phyloP scores from a whole-genome alignment of 805 yeast species.

The Yamadazyma sp. region DNA sequence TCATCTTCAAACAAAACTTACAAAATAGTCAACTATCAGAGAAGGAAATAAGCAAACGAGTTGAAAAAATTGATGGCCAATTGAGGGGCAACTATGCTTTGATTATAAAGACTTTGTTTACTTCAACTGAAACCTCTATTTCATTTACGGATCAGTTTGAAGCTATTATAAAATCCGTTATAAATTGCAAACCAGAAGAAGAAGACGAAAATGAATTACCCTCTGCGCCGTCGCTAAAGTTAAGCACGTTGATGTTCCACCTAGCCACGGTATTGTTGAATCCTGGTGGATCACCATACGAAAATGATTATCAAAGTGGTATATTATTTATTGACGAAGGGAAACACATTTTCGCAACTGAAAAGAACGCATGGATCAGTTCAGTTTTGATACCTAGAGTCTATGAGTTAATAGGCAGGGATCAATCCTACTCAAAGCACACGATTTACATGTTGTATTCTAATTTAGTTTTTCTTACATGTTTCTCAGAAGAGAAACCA shows the following conservation, averaged over 20 bases:
- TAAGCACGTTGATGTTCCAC: slow-evolving; percentile 21
- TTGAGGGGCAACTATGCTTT: slow-evolving; percentile 1
- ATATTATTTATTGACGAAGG: slow-evolving; percentile 19
- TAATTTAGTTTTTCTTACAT: slow-evolving; percentile 8
- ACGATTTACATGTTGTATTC: slow-evolving; percentile 1
- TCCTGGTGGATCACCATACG: slow-evolving; percentile 6
- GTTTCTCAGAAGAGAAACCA: slow-evolving; percentile 5
- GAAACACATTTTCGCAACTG: slow-evolving; percentile 20
- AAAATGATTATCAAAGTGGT: slow-evolving; percentile 20
- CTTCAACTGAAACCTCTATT: neutral
- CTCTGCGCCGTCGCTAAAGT: slow-evolving; percentile 16
- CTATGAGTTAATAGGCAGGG: neutral
- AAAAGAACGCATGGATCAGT: slow-evolving; percentile 34
- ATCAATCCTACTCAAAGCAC: neutral
- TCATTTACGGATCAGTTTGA: slow-evolving; percentile 15
- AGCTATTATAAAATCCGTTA: slow-evolving; percentile 9
- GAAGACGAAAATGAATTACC: slow-evolving; percentile 5
- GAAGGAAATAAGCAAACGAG: neutral
- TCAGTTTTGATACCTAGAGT: slow-evolving; percentile 12
- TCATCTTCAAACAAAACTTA: slow-evolving; percentile 7
- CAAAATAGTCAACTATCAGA: neutral
- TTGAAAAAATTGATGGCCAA: neutral
- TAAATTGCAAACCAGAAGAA: neutral
- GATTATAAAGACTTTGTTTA: slow-evolving; percentile 3
- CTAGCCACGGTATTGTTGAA: slow-evolving; percentile 16